A percentile compares a stretch with the other conserved stretches of the same genome.
Evolutionary conservation across 31 red algal genomes (phyloP).

Genomic region (Odonthalia washingtoniensis): DNA sequence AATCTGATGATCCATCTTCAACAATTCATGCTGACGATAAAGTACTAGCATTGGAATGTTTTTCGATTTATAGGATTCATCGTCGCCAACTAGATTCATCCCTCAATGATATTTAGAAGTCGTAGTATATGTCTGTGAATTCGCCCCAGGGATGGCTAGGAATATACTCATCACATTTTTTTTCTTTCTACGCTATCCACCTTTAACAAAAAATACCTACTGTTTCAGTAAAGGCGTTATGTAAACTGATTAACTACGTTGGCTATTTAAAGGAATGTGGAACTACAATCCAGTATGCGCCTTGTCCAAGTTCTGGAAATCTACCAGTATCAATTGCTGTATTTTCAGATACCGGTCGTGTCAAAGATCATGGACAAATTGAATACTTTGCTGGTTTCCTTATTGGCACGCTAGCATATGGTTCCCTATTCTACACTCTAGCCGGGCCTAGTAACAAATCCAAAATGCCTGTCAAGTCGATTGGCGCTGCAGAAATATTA

Average conservation of each 20-base stretch:
- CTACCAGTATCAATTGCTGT: background rate
- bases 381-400: constrained; percentile 19
- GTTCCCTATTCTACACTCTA: background rate
- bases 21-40: constrained; percentile 51
- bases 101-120: background rate
- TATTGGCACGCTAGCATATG: background rate
- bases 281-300: background rate
- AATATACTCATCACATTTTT: constrained; percentile 30
- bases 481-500: constrained; percentile 12
- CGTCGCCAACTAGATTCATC: background rate
- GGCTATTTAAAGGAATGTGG: background rate
- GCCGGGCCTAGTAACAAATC: constrained; percentile 18
- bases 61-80: background rate
- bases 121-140: background rate
- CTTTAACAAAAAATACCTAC: constrained; percentile 4
- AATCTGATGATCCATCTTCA: constrained; percentile 8
- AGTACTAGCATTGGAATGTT: background rate
- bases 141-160: constrained; percentile 20
- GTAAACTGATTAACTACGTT: background rate
- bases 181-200: background rate
- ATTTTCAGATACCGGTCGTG: constrained; percentile 30
- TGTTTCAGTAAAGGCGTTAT: background rate
- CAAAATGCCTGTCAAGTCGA: constrained; percentile 6
- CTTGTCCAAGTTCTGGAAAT: background rate
- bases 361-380: constrained; percentile 20